Base-by-base conservation (phyloP, 2,329 filamentous ascomycete genomes). In the Periconia sp. region DNA sequence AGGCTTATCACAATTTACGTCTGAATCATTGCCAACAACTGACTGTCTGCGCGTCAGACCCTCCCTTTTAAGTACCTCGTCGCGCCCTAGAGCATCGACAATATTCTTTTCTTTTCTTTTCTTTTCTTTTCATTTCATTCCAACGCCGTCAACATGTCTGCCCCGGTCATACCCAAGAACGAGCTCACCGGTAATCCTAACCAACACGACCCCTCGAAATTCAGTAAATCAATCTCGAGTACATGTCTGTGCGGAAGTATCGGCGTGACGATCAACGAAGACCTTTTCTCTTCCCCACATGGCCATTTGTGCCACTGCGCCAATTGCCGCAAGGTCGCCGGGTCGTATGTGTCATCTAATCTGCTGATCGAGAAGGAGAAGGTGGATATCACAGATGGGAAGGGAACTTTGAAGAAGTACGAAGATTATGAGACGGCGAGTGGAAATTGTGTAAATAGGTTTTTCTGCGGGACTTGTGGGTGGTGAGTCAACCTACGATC, bases 251-350 rank as follows among this genome's bases (percentile, higher is more conserved):
- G 75, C 58, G 73, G 73, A 38, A 66, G 70, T 43, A 73, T 80
- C 16, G 71, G 60, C n/a, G 74, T 79, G 2, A 77, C 70, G 7
- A 74, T 80, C 54, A 68, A 68, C 45, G 77, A 79, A 48, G 78
- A 75, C 56, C 71, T 77, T 42, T 78, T 76, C 56, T 57, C 62
- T 22, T 7, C 4, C 3, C 36, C 36, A 4, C 17, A 25, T 10
- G 22, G 34, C 10, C 37, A 51, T 30, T 56, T 78, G 5, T 80
- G 77, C 58, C 74, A 79, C 48, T 80, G 78, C 59, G 59, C 66
- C 23, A 81, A 79, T 47, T 80, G 77, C 60, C 72, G 76, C 29
- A 79, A 79, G 56, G 68, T 73, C 1, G 68, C 76, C 2, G 76
- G 77, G 33, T 72, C 69, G 4, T 72, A 69, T 39, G 67, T 72